These are phyloP conservation scores for Eucalyptus polybractea DNA, from an alignment of 345 rosid genomes.

Conservation along the genomic window DNA sequence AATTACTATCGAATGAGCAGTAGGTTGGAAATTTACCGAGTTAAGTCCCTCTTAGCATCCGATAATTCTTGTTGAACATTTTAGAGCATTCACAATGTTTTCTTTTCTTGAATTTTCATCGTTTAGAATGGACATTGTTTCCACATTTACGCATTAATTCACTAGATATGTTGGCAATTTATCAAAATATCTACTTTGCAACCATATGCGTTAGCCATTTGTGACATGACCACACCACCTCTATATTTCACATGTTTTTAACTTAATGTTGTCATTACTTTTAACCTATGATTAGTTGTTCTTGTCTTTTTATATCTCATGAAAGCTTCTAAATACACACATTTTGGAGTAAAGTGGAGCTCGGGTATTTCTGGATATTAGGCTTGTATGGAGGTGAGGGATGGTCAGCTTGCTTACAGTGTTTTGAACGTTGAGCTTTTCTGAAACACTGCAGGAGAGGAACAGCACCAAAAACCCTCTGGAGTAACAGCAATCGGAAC, in stretches of 20 bases:
- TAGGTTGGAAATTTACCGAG: no score
- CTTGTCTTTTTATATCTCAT: neutral
- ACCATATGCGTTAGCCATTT: neutral
- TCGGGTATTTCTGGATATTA: slow-evolving; percentile 15
- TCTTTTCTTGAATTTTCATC: no score
- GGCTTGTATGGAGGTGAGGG: slow-evolving; percentile 54
- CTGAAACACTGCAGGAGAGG: slow-evolving; percentile 86
- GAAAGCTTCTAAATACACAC: neutral
- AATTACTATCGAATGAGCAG: no score
- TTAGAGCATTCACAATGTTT: no score
- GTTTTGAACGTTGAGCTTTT: slow-evolving; percentile 58
- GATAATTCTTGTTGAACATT: no score
- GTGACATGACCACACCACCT: neutral
- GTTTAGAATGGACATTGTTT: neutral
- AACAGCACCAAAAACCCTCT: slow-evolving; percentile 98
- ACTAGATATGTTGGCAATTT: no score
- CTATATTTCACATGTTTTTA: no score
- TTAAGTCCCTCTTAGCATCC: no score
- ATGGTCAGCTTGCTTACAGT: slow-evolving; percentile 51
- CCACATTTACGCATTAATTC: neutral
- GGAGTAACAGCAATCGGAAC: slow-evolving; percentile 96
- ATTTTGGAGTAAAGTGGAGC: neutral
- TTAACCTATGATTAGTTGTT: neutral
- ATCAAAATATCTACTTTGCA: neutral
- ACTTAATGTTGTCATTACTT: neutral